Conservation (phyloP, 1,284 basidiomycete genomes). For the Heterobasidion occidentale region DNA sequence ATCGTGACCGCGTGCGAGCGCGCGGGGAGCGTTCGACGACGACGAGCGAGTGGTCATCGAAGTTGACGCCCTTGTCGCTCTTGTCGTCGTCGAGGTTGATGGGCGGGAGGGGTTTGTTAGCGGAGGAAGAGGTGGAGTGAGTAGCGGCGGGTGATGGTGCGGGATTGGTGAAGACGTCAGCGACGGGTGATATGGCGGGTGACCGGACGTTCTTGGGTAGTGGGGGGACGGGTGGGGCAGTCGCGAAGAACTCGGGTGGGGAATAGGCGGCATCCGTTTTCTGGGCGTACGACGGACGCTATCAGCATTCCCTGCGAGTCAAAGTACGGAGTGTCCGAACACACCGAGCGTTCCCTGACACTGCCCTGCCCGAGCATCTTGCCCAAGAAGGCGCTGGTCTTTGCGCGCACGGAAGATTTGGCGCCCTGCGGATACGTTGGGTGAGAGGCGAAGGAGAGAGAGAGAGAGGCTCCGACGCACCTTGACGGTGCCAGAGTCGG, state of each 20-base stretch:
- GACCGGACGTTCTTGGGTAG: slow-evolving; percentile 42
- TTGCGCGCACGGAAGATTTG: slow-evolving; percentile 61
- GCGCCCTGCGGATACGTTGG: slow-evolving; percentile 24
- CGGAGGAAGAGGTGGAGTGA: slow-evolving; percentile 11
- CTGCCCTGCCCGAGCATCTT: slow-evolving; percentile 64
- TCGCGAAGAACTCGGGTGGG: slow-evolving; percentile 33
- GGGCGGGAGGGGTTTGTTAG: slow-evolving; percentile 55
- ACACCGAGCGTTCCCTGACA: slow-evolving; percentile 62
- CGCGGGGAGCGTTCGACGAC: slow-evolving; percentile 36
- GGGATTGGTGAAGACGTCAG: slow-evolving; percentile 41
- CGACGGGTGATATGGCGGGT: slow-evolving; percentile 32
- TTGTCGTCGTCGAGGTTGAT: slow-evolving; percentile 25
- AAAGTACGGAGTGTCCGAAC: slow-evolving; percentile 19
- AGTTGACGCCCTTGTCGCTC: slow-evolving; percentile 30
- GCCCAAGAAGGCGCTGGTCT: slow-evolving; percentile 70
- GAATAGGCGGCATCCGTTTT: slow-evolving; percentile 37
- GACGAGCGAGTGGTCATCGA: slow-evolving; percentile 46
- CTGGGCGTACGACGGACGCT: slow-evolving; percentile 18
- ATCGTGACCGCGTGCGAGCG: slow-evolving; percentile 25
- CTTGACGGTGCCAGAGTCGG: slow-evolving; percentile 34
- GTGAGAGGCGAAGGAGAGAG: background rate
- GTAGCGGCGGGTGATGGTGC: slow-evolving; percentile 16
- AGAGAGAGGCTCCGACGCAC: slow-evolving; percentile 18
- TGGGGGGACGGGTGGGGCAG: slow-evolving; percentile 63
- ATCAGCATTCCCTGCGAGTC: slow-evolving; percentile 1